A percentile compares a stretch with the other conserved stretches of the same genome.
Evolutionary conservation across 106 monocot species (phyloP).

Genomic region (Dendrobium huoshanense): DNA sequence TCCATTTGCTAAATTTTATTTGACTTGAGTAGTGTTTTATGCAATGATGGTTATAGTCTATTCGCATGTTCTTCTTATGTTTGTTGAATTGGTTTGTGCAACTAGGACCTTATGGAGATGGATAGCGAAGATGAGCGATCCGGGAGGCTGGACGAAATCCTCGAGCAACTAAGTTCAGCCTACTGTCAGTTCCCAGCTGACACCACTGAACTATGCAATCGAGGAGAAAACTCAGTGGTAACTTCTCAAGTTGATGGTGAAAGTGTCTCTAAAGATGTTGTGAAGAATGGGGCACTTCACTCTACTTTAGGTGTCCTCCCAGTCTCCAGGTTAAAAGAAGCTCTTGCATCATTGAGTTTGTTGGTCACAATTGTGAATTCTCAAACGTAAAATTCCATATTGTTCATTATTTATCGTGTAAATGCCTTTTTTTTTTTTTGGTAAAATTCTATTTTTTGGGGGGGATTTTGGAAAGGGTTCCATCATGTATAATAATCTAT

Average conservation of each 20-base stretch:
- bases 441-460: too few relatives aligned
- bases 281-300: slow-evolving; percentile 3
- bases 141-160: slow-evolving; percentile 61
- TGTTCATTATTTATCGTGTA: not conserved
- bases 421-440: not conserved
- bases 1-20: too few relatives aligned
- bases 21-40: too few relatives aligned
- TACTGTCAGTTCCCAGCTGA: slow-evolving; percentile 45
- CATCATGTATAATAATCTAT: too few relatives aligned
- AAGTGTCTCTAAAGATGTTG: not conserved
- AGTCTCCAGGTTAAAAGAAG: slow-evolving; percentile 15
- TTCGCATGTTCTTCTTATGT: not conserved
- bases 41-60: too few relatives aligned
- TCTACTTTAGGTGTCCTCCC: slow-evolving; percentile 17
- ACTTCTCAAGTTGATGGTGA: not conserved
- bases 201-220: not conserved
- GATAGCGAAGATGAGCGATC: slow-evolving; percentile 56
- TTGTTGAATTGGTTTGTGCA: not conserved
- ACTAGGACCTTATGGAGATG: slow-evolving; percentile 73
- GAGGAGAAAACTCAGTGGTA: not conserved
- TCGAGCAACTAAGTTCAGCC: slow-evolving; percentile 29
- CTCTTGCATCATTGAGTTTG: slow-evolving; percentile 7
- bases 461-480: too few relatives aligned
- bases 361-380: slow-evolving; percentile 7
- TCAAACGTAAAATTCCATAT: not conserved